Evolutionary conservation across 176 grass and related monocot genomes (phyloP).

Genomic region (Canna indica): DNA sequence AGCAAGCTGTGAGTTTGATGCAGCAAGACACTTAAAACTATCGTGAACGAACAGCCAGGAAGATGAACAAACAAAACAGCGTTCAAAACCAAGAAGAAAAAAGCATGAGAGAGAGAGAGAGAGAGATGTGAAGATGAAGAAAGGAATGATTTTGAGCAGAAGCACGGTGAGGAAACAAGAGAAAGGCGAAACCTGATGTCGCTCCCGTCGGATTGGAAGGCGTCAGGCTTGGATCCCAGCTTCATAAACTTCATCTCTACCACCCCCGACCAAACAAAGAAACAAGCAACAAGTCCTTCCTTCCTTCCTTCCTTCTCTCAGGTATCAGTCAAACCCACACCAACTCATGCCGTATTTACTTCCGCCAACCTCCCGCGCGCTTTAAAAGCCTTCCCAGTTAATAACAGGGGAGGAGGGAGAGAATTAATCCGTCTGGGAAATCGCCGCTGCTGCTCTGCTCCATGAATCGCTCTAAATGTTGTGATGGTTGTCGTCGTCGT

Average conservation of each 20-base stretch:
- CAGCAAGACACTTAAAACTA: no score
- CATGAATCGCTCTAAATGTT: not conserved
- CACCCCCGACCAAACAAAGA: not conserved
- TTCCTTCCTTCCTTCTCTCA: conserved; percentile 6
- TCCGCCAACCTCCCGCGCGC: not conserved
- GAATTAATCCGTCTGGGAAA: not conserved
- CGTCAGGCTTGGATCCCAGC: conserved; percentile 91
- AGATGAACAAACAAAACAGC: not conserved
- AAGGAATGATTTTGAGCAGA: not conserved
- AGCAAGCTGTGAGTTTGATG: no score
- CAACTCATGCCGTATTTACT: not conserved
- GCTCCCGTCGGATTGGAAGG: conserved; percentile 71
- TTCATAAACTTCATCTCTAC: conserved; percentile 99
- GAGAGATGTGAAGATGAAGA: not conserved
- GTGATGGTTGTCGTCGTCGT: not conserved
- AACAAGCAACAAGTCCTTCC: not conserved
- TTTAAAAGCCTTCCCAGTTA: not conserved
- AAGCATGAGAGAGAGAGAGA: not conserved
- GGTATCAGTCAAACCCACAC: not conserved
- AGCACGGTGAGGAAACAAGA: not conserved
- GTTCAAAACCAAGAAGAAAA: no score
- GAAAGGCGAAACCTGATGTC: conserved; percentile 52
- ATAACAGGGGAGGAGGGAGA: not conserved
- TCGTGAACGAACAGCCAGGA: no score
- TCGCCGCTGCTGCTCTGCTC: conserved; percentile 2